Conservation (phyloP, 306 rosid species). For the Lablab purpureus region DNA sequence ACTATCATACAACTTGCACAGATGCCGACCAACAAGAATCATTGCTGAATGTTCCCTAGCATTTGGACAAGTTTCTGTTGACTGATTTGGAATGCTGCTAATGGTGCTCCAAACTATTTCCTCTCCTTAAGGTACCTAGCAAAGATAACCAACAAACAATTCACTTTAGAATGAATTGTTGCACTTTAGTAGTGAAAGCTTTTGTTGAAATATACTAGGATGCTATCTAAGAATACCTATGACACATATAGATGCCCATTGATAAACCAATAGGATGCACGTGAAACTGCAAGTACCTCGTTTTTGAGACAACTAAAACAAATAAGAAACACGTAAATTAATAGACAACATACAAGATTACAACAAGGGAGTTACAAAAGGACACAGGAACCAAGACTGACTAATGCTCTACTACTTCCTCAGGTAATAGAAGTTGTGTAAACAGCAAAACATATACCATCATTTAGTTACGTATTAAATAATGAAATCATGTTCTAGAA, state of each 20-base stretch:
- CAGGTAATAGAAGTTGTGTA: not conserved
- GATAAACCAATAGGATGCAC: constrained; percentile 94
- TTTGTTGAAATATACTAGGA: constrained; percentile 12
- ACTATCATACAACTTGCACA: constrained; percentile 84
- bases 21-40: constrained; percentile 93
- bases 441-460: constrained; percentile 19
- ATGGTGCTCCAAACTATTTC: constrained; percentile 93
- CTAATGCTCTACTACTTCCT: constrained; percentile 1
- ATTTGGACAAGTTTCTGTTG: constrained; percentile 88
- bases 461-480: not conserved
- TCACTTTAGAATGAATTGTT: constrained; percentile 6
- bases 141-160: constrained; percentile 45
- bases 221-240: constrained; percentile 60
- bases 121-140: constrained; percentile 89
- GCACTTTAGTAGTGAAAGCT: constrained; percentile 2
- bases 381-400: not conserved
- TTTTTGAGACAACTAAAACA: constrained; percentile 41
- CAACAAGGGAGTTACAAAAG: not conserved
- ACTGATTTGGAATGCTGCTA: constrained; percentile 88
- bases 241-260: constrained; percentile 95
- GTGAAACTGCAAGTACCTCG: constrained; percentile 97
- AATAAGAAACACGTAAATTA: constrained; percentile 14
- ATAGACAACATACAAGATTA: not conserved
- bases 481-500: not conserved
- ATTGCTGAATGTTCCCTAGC: constrained; percentile 93